Base-by-base conservation (phyloP, 768 basidiomycete genomes). In the Fistulinella prunicolor region DNA sequence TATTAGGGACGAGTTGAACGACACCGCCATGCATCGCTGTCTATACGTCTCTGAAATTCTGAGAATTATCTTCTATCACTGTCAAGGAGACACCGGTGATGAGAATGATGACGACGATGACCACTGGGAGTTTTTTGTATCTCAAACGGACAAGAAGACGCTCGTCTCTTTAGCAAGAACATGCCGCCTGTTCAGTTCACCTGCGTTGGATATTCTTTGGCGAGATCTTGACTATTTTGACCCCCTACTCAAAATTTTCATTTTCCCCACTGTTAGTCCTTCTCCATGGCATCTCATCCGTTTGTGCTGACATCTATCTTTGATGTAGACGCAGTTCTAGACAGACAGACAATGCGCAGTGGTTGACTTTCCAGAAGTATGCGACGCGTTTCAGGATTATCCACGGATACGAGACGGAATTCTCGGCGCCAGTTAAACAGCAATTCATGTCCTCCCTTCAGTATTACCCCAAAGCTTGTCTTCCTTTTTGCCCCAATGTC, bases 321-420 rank as follows among this genome's bases (percentile, higher is more conserved):
- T n/a, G n/a, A n/a, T n/a, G n/a, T n/a, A n/a, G n/a, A n/a, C n/a
- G n/a, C n/a, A n/a, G n/a, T n/a, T n/a, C n/a, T n/a, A n/a, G n/a
- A n/a, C n/a, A n/a, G n/a, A n/a, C n/a, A n/a, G n/a, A n/a, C 42
- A 28, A 10, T 10, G 26, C 10, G 8, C 41, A 44, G 20, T 65
- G 58, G 64, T n/a, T 16, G 13, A 50, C 34, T 6, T 63, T 65
- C 32, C 36, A 26, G 36, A 49, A 48, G 36, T 66, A 64, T 28
- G 58, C 64, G 9, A 53, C 34, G 16, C 56, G 58, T 28, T 56
- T 64, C 30, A 63, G 42, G 40, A 29, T 34, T 7, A 29, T 65
- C 30, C 49, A 2, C 38, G 34, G n/a, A 28, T 30, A 12, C 39
- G 38, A 20, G n/a, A n/a, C n/a, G n/a, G n/a, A n/a, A n/a, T 30